Conservation (phyloP, 805 yeast species). For the Hanseniaspora taiwanica region DNA sequence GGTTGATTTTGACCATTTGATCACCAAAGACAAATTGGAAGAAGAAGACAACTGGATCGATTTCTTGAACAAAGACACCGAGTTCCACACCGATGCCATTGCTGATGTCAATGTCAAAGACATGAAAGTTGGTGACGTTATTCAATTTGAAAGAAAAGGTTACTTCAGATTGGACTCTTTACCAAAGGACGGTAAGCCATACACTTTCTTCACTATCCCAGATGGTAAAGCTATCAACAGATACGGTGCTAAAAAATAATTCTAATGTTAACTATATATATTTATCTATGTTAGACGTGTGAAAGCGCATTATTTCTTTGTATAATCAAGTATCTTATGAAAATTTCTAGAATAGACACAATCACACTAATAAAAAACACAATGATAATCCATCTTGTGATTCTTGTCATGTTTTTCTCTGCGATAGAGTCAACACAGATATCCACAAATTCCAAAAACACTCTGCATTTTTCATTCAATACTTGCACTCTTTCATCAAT, state of each 20-base stretch:
- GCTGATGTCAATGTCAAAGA: conserved; percentile 70
- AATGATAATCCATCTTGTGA: conserved; percentile 78
- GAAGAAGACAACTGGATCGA: conserved; percentile 91
- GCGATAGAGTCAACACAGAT: conserved; percentile 89
- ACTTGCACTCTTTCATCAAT: conserved; percentile 92
- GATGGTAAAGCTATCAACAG: conserved; percentile 79
- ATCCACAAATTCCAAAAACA: conserved; percentile 85
- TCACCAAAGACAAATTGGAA: conserved; percentile 88
- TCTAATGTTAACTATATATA: neutral
- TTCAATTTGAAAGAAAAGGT: conserved; percentile 96
- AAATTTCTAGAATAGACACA: conserved; percentile 64
- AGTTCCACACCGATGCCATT: conserved; percentile 62
- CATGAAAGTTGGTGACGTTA: conserved; percentile 73
- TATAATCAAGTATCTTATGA: conserved; percentile 41
- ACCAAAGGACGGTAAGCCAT: conserved; percentile 42
- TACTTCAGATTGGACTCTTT: conserved; percentile 68
- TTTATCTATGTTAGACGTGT: neutral
- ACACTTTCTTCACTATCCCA: conserved; percentile 83
- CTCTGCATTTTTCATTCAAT: conserved; percentile 84
- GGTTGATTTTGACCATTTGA: conserved; percentile 86
- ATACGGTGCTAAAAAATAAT: conserved; percentile 56
- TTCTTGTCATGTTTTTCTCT: conserved; percentile 80
- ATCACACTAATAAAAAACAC: conserved; percentile 67
- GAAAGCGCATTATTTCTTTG: conserved; percentile 9
- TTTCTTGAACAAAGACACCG: conserved; percentile 77